Evolutionary conservation across 768 basidiomycete genomes (phyloP).

Genomic region (Trametes cinnabarina): DNA sequence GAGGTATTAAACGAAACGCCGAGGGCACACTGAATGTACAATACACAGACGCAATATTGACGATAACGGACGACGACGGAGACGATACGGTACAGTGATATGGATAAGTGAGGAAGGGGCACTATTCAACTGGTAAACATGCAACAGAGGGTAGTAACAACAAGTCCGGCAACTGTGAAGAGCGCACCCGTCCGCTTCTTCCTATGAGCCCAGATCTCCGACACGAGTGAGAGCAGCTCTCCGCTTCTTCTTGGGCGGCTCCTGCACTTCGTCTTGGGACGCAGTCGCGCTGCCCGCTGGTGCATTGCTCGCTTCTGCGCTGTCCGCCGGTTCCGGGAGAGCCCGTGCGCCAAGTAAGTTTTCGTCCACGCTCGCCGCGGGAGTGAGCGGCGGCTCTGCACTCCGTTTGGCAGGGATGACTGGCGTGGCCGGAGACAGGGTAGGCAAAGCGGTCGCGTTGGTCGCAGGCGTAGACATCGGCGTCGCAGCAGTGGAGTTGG

Average conservation of each 20-base stretch:
- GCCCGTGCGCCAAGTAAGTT: constrained; percentile 1
- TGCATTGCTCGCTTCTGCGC: constrained; percentile 22
- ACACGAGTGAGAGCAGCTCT: constrained; percentile 74
- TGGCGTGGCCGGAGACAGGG: constrained; percentile 17
- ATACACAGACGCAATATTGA: background rate
- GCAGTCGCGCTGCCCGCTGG: constrained; percentile 20
- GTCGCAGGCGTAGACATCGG: constrained; percentile 29
- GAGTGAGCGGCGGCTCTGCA: constrained; percentile 35
- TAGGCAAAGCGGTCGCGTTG: constrained; percentile 22
- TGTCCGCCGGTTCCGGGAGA: constrained; percentile 13
- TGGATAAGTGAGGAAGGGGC: constrained; percentile 5
- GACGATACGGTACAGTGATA: constrained; percentile 13
- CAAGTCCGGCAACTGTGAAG: background rate
- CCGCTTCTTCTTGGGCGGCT: constrained; percentile 84
- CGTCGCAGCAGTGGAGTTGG: constrained; percentile 24
- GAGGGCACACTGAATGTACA: background rate
- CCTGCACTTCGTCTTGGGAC: constrained; percentile 29
- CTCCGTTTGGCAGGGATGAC: constrained; percentile 34
- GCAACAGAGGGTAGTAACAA: background rate
- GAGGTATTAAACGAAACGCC: background rate
- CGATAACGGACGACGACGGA: background rate
- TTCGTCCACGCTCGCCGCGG: constrained; percentile 32
- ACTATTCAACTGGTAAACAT: background rate
- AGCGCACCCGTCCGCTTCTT: background rate
- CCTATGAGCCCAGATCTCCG: constrained; percentile 44